Evolutionary conservation across 305 asterid species (phyloP), one percentile per base, ranked within the genome.

Genomic region (Nicotiana rustica): DNA sequence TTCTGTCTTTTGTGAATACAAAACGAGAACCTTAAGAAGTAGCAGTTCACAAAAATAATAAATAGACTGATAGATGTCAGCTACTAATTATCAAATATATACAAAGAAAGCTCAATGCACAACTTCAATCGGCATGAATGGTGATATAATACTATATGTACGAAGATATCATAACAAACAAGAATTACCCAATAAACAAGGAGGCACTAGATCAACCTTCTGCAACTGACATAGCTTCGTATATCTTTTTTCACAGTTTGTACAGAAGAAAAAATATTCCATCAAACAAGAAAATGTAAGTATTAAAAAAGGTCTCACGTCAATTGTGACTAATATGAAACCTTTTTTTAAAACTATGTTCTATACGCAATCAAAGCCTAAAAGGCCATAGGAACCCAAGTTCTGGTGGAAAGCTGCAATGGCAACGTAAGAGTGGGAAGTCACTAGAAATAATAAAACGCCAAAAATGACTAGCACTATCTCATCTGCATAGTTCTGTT

Each of bases 361-460:
- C 12, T 14, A 5, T 13, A 66, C 31, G 71, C 47, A 31, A 31
- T 31, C 44, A 33, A 66, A 66, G 12, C 57, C 77, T 69, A 73
- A 47, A 25, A 14, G 41, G 29, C 29, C 64, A 44, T 56, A 41
- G 18, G 18, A 70, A 41, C 12, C 12, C 36, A 19, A 71, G 19
- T 71, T 44, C 78, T 4, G 36, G 10, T 5, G 19, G 47, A 75
- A 73, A 14, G 79, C 38, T 44, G 8, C 14, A 47, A 21, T 13
- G 41, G 18, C 33, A 12, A 55, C 10, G 59, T 21, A 47, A 71
- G 61, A 12, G 13, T 2, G 29, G 38, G 15, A 25, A 73, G 64
- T 73, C 62, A 73, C 62, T 73, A 49, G 41, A 73, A 73, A 21
- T 1, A 73, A 73, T 73, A 73, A 13, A 47, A 73, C 21, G 52